Percentiles rank a stretch among this genome's conserved stretches.
These are phyloP conservation scores for Fusarium coicis DNA, from an alignment of 2,329 filamentous ascomycete species.

Conservation along the genomic window DNA sequence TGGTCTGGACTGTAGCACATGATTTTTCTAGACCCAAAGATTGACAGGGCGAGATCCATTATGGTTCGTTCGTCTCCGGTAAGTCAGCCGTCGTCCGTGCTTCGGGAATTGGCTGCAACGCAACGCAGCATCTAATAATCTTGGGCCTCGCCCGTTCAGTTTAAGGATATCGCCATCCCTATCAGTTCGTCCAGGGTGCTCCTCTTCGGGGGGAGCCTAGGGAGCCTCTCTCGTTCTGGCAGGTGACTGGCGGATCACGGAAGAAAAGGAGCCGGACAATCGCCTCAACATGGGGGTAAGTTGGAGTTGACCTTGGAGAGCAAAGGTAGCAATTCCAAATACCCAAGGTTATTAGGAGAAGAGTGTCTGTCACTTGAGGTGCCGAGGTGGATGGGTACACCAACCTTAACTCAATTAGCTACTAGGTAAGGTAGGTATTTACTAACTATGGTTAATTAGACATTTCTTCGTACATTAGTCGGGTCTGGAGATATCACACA, in stretches of 20 bases:
- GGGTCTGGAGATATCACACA: background rate
- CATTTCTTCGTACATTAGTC: background rate
- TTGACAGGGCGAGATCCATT: background rate
- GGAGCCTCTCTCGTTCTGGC: constrained; percentile 15
- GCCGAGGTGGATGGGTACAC: constrained; percentile 4
- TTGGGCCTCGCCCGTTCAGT: background rate
- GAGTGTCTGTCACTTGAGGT: background rate
- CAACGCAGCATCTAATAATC: constrained; percentile 1
- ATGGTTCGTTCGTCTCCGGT: background rate
- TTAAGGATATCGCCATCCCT: background rate
- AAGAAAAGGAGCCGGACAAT: background rate
- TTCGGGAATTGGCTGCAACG: constrained; percentile 3
- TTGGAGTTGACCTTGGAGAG: background rate
- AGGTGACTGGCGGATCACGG: constrained; percentile 16
- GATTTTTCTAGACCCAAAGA: constrained; percentile 1
- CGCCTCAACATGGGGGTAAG: constrained; percentile 10
- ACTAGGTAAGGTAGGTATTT: background rate
- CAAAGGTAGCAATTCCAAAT: constrained; percentile 1
- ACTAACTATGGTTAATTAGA: background rate
- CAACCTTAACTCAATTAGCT: background rate
- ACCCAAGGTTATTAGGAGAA: background rate
- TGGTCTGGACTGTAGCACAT: background rate
- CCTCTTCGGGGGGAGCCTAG: background rate
- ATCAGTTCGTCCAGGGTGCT: background rate
- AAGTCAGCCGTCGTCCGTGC: background rate